Evolutionary conservation across 2,329 filamentous ascomycete genomes (phyloP), one percentile per base, ranked within the genome.

Genomic region (Raffaelea ambrosiae): DNA sequence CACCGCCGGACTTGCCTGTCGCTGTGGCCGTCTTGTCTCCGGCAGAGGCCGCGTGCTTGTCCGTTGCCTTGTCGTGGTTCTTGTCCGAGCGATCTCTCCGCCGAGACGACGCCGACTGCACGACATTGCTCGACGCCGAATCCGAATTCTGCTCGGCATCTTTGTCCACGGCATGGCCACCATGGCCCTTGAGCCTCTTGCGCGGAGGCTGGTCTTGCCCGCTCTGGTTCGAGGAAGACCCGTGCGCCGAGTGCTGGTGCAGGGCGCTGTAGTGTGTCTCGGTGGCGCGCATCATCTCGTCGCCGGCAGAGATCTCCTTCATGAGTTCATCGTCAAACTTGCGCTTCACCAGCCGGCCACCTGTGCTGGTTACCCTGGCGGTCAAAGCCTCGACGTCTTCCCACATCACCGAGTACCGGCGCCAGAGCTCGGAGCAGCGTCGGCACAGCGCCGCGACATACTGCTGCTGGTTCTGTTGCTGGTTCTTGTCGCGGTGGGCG

Each of bases 401-500:
- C 82, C 88, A 98, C 55, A 94, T 88, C 52, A 98, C 88, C 16
- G 85, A 91, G 64, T 98, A 98, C 54, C 91, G 87, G 44, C 93
- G 84, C 93, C 93, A 98, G 9, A 98, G 72, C 58, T 93, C 83
- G 22, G 90, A 90, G 61, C 93, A 98, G 51, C 91, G 82, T 49
- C 89, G 77, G 62, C 93, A 98, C 4, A 98, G 76, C 3, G 91
- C 90, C 43, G 90, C 77, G 18, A 94, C 79, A 33, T 85, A 81
- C 57, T 85, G 81, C 48, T 52, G 50, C 18, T 21, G 48, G 39
- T 41, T 52, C 38, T 50, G 50, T 23, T 42, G 43, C 16, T 75
- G 72, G 13, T 79, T 79, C 62, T 91, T 95, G 55, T 95, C 88
- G 64, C 89, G 90, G 58, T 77, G 76, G 47, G 80, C 79, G 51